A percentile compares a stretch with the other conserved stretches of the same genome.
Conservation (phyloP, 768 basidiomycete species). For the Saitozyma sp. region DNA sequence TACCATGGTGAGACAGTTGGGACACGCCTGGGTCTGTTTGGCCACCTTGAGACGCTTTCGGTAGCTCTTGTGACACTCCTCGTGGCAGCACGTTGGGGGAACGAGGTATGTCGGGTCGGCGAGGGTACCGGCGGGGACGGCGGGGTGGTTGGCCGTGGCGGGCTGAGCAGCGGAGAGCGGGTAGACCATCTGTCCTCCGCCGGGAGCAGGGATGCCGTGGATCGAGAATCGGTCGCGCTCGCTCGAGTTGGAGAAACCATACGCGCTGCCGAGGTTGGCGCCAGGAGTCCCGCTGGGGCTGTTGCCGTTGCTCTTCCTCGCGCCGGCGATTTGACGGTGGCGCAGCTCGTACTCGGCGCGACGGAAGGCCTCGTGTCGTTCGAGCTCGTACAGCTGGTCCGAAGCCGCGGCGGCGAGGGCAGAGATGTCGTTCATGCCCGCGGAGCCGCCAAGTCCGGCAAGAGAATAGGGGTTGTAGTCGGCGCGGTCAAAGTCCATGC, state of each 20-base stretch:
- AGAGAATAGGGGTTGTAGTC: slow-evolving; percentile 40
- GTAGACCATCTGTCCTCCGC: slow-evolving; percentile 46
- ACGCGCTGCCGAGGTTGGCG: slow-evolving; percentile 9
- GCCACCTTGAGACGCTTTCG: slow-evolving; percentile 54
- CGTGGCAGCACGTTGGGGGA: slow-evolving; percentile 56
- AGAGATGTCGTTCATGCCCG: slow-evolving; percentile 53
- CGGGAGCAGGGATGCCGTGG: slow-evolving; percentile 30
- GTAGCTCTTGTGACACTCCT: slow-evolving; percentile 57
- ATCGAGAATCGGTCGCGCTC: slow-evolving; percentile 40
- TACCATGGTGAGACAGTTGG: slow-evolving; percentile 44
- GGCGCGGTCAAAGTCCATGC: slow-evolving; percentile 45
- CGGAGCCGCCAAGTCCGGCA: slow-evolving; percentile 29
- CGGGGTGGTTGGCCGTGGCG: slow-evolving; percentile 45
- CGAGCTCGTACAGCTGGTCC: slow-evolving; percentile 85
- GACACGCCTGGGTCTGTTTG: slow-evolving; percentile 52
- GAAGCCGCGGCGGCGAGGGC: slow-evolving; percentile 65
- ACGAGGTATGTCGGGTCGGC: slow-evolving; percentile 54
- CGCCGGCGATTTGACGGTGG: slow-evolving; percentile 61
- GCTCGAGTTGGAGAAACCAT: slow-evolving; percentile 35
- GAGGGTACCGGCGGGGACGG: slow-evolving; percentile 52
- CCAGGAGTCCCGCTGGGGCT: slow-evolving; percentile 44
- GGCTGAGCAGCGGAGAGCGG: slow-evolving; percentile 51
- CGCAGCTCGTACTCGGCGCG: slow-evolving; percentile 83
- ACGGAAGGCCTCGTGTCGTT: slow-evolving; percentile 77
- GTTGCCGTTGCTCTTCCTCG: slow-evolving; percentile 38